Conservation (phyloP, 805 yeast species). For the Barnettozyma wickerhamii region DNA sequence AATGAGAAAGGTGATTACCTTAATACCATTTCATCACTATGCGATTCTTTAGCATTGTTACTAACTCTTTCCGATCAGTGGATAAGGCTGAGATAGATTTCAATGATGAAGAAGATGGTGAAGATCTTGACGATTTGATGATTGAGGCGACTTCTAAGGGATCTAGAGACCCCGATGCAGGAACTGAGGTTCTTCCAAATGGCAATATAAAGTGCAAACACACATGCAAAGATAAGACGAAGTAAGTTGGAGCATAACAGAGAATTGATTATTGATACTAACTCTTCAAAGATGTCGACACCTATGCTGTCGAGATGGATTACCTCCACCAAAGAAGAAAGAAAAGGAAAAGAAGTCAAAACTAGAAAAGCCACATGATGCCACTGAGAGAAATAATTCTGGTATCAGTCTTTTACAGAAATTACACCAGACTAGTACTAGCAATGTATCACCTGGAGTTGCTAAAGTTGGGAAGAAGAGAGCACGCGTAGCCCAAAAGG, state of each 20-base stretch:
- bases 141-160: slow-evolving; percentile 16
- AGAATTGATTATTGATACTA: too few species aligned
- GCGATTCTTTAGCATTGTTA: background rate
- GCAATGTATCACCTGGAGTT: background rate
- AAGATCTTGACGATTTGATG: slow-evolving; percentile 28
- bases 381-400: background rate
- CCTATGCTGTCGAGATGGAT: slow-evolving; percentile 44
- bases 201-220: slow-evolving; percentile 36
- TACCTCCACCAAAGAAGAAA: slow-evolving; percentile 19
- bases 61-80: slow-evolving; percentile 10
- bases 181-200: slow-evolving; percentile 26
- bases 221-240: slow-evolving; percentile 34
- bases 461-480: background rate
- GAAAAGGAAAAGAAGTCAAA: background rate
- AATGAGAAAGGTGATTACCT: background rate
- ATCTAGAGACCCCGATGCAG: background rate
- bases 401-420: slow-evolving; percentile 9
- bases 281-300: slow-evolving; percentile 36
- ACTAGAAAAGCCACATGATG: background rate
- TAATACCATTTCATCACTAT: slow-evolving; percentile 3
- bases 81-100: slow-evolving; percentile 20
- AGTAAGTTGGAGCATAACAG: too few species aligned
- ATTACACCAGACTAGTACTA: slow-evolving; percentile 5
- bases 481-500: too few species aligned
- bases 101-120: slow-evolving; percentile 17